Percentiles rank a stretch among this genome's conserved stretches.
These are phyloP conservation scores for Austroboletus niveus DNA, from an alignment of 1,284 basidiomycete species.

Conservation along the genomic window DNA sequence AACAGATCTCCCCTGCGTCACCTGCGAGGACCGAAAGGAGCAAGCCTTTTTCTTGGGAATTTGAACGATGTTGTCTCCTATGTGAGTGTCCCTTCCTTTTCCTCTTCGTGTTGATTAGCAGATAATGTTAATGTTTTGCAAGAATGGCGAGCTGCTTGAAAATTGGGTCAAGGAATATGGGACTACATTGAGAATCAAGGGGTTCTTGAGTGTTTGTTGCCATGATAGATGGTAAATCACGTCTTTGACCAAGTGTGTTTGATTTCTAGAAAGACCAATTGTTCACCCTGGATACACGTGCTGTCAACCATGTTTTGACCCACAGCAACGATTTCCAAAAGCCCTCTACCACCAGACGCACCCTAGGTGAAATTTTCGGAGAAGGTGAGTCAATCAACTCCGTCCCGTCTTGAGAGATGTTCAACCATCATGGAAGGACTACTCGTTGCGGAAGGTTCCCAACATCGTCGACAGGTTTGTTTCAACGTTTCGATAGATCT, in stretches of 20 bases:
- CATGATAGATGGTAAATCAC: too few relatives aligned
- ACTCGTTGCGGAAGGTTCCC: constrained; percentile 23
- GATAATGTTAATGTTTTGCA: neutral
- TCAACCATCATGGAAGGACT: constrained; percentile 10
- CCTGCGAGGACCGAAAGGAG: constrained; percentile 50
- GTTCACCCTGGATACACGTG: constrained; percentile 35
- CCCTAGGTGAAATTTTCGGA: constrained; percentile 28
- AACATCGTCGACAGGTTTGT: constrained; percentile 30
- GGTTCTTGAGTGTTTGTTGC: constrained; percentile 44
- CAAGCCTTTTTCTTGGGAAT: constrained; percentile 54
- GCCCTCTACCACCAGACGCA: constrained; percentile 22
- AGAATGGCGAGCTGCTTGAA: constrained; percentile 36
- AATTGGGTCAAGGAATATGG: constrained; percentile 58
- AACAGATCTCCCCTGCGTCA: constrained; percentile 41
- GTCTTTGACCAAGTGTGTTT: too few relatives aligned
- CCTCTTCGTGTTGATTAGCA: neutral
- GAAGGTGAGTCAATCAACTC: constrained; percentile 17
- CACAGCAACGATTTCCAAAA: constrained; percentile 39
- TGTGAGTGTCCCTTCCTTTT: constrained; percentile 9
- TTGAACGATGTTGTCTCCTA: constrained; percentile 44
- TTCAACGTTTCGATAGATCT: neutral
- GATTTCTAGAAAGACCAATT: constrained; percentile 17
- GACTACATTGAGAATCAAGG: constrained; percentile 44
- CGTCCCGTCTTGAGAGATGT: neutral
- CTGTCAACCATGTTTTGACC: constrained; percentile 38